phyloP scores from a whole-genome alignment of 176 grass and related monocot species.

The Eragrostis curvula region DNA sequence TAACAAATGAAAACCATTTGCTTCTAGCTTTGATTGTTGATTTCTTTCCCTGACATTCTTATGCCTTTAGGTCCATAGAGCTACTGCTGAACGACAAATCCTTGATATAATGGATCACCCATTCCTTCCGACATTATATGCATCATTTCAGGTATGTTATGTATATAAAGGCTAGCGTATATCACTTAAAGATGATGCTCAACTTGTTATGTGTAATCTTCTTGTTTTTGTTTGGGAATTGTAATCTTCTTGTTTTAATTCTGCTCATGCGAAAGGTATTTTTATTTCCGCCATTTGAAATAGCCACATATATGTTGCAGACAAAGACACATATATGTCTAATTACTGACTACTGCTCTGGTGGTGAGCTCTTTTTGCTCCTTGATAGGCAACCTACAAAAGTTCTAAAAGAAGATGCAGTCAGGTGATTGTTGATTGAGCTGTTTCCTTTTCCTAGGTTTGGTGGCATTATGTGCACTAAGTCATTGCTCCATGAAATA shows the following conservation, averaged over 20 bases:
- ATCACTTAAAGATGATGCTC: constrained; percentile 7
- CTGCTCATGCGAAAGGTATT: constrained; percentile 3
- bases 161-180: not conserved
- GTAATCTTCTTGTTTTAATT: too few species aligned
- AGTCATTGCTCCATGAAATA: not conserved
- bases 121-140: constrained; percentile 95
- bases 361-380: constrained; percentile 88
- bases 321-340: constrained; percentile 93
- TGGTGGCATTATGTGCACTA: not conserved
- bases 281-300: constrained; percentile 5
- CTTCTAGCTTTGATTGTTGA: not conserved
- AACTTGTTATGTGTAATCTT: constrained; percentile 23
- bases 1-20: not conserved
- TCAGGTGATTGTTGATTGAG: constrained; percentile 64
- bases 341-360: constrained; percentile 85
- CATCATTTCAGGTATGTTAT: constrained; percentile 87
- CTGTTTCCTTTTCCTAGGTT: constrained; percentile 10
- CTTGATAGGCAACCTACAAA: constrained; percentile 87
- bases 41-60: constrained; percentile 24
- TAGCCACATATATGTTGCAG: constrained; percentile 47
- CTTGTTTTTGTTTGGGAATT: too few species aligned
- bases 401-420: constrained; percentile 85
- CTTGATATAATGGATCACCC: constrained; percentile 94
- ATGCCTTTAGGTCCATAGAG: constrained; percentile 87
- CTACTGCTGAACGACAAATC: constrained; percentile 80